Conservation (phyloP, 106 monocot species). For the Dactylorhiza incarnata region DNA sequence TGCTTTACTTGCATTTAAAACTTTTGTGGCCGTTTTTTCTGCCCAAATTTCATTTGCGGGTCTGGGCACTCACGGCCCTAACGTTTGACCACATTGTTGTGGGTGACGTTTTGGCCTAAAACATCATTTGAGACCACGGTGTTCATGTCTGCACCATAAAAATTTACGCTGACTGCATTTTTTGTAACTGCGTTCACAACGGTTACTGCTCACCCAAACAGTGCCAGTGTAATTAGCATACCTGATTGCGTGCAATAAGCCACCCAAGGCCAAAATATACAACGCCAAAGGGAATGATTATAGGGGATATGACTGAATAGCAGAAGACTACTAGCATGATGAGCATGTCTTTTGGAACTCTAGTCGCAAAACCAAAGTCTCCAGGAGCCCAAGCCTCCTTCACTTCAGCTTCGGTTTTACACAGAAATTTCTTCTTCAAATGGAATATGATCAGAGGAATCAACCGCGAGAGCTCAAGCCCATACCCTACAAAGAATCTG, state of each 20-base stretch:
- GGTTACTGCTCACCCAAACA: too few relatives aligned
- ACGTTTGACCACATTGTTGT: too few relatives aligned
- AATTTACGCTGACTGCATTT: too few relatives aligned
- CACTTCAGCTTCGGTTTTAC: conserved; percentile 87
- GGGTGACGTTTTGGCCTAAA: too few relatives aligned
- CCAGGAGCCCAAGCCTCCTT: conserved; percentile 93
- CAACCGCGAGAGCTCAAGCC: conserved; percentile 88
- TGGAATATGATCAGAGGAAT: conserved; percentile 76
- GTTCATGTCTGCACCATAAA: too few relatives aligned
- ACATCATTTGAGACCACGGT: too few relatives aligned
- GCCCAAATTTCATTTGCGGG: too few relatives aligned
- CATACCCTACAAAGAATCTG: conserved; percentile 96
- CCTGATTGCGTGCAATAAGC: conserved; percentile 81
- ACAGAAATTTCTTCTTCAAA: conserved; percentile 79
- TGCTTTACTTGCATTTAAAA: too few relatives aligned
- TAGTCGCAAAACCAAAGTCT: conserved; percentile 62
- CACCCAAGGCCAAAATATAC: conserved; percentile 89
- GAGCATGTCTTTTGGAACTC: conserved; percentile 93
- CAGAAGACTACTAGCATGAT: conserved; percentile 81
- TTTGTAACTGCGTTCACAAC: too few relatives aligned
- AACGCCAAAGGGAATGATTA: conserved; percentile 85
- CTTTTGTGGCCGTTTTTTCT: too few relatives aligned
- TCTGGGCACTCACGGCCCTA: too few relatives aligned
- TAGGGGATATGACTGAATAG: conserved; percentile 90
- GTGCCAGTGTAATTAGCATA: neutral